phyloP scores from a whole-genome alignment of 2,329 filamentous ascomycete species.

The Claviceps fusiformis region DNA sequence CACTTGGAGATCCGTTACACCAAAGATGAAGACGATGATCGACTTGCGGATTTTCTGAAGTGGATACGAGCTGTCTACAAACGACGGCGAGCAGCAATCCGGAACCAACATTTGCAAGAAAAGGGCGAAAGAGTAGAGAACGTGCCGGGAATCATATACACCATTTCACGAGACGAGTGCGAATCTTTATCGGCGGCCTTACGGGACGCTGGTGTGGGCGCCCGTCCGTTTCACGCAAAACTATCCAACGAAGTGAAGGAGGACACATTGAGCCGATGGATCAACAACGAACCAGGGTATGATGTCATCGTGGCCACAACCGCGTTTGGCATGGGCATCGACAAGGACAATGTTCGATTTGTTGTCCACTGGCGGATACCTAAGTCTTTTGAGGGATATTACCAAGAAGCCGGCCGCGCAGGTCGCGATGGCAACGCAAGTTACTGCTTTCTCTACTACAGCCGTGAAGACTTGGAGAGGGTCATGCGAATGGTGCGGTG shows the following conservation, averaged over 20 bases:
- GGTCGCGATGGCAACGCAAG: slow-evolving; percentile 81
- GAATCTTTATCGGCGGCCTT: slow-evolving; percentile 55
- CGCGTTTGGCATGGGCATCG: slow-evolving; percentile 95
- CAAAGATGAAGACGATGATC: slow-evolving; percentile 57
- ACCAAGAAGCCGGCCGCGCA: slow-evolving; percentile 87
- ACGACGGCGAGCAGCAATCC: slow-evolving; percentile 47
- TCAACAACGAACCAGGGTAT: slow-evolving; percentile 60
- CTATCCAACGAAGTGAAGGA: slow-evolving; percentile 56
- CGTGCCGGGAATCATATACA: slow-evolving; percentile 70
- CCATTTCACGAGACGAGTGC: slow-evolving; percentile 60
- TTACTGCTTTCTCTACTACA: slow-evolving; percentile 84
- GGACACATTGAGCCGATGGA: slow-evolving; percentile 58
- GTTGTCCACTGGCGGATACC: slow-evolving; percentile 90
- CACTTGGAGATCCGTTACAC: slow-evolving; percentile 86
- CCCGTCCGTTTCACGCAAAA: slow-evolving; percentile 60
- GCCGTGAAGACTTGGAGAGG: slow-evolving; percentile 70
- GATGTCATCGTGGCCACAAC: slow-evolving; percentile 92
- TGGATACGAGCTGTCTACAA: slow-evolving; percentile 67
- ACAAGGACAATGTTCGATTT: slow-evolving; percentile 88
- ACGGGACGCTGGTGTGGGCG: slow-evolving; percentile 55
- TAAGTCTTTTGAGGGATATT: slow-evolving; percentile 90
- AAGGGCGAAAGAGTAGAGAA: slow-evolving; percentile 43
- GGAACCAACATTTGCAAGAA: slow-evolving; percentile 43
- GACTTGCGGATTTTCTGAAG: slow-evolving; percentile 57
- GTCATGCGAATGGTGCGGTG: slow-evolving; percentile 44